Percentiles rank a stretch among this genome's conserved stretches.
Evolutionary conservation across 129 eudicot genomes (phyloP).

Genomic region (Artemisia tridentata): DNA sequence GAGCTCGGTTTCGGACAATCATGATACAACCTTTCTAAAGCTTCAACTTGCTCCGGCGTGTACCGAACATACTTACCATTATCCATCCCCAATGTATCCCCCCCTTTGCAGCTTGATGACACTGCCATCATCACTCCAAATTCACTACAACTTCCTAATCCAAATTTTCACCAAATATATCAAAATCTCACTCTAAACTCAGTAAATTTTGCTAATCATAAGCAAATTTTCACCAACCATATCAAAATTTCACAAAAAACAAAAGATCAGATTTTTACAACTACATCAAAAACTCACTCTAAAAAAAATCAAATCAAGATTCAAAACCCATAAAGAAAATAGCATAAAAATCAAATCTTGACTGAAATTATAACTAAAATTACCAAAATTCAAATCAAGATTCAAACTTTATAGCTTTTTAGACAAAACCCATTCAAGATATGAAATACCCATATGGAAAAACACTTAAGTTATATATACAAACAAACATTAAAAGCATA

Average conservation of each 20-base stretch:
- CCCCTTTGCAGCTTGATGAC: slow-evolving; percentile 57
- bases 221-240: too few species aligned
- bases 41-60: slow-evolving; percentile 94
- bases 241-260: too few species aligned
- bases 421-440: background rate
- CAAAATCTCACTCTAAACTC: slow-evolving; percentile 5
- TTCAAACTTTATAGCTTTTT: background rate
- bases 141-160: slow-evolving; percentile 13
- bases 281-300: too few species aligned
- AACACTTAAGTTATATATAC: background rate
- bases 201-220: too few species aligned
- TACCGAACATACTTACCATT: slow-evolving; percentile 85
- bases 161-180: background rate
- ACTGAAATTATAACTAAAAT: background rate
- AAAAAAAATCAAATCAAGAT: too few species aligned
- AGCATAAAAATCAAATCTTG: slow-evolving; percentile 20
- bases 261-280: too few species aligned
- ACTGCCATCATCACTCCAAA: slow-evolving; percentile 83
- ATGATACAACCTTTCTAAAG: slow-evolving; percentile 78
- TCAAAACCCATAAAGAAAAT: slow-evolving; percentile 4
- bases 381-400: background rate
- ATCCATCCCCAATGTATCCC: slow-evolving; percentile 64
- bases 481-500: background rate
- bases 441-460: slow-evolving; percentile 15
- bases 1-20: slow-evolving; percentile 95